Percentiles rank a stretch among this genome's conserved stretches.
phyloP scores from a whole-genome alignment of 768 basidiomycete species.

The Mycena alexandri region DNA sequence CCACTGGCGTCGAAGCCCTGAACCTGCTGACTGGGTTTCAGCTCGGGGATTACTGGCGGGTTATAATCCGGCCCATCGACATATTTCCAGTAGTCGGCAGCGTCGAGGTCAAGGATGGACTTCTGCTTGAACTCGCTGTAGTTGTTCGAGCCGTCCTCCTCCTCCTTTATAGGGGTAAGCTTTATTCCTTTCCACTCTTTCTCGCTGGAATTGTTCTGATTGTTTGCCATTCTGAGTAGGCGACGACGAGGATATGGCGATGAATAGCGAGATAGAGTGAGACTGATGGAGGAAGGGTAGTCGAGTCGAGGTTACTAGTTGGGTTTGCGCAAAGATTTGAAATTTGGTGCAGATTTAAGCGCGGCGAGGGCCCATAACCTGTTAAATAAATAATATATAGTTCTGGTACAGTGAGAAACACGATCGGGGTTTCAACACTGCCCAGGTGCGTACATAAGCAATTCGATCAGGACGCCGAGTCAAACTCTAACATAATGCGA shows the following conservation, averaged over 20 bases:
- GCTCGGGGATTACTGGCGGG: slow-evolving; percentile 28
- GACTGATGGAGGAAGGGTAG: too few relatives aligned
- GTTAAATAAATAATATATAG: too few relatives aligned
- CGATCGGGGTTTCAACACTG: background rate
- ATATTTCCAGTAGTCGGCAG: slow-evolving; percentile 29
- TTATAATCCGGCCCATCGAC: slow-evolving; percentile 25
- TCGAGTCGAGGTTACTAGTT: too few relatives aligned
- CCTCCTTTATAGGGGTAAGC: slow-evolving; percentile 26
- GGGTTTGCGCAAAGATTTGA: too few relatives aligned
- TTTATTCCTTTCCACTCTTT: slow-evolving; percentile 28
- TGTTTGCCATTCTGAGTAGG: background rate
- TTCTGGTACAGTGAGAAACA: too few relatives aligned
- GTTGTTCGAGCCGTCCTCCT: slow-evolving; percentile 18
- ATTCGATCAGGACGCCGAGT: slow-evolving; percentile 3
- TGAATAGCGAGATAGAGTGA: background rate
- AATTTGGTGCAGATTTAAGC: too few relatives aligned
- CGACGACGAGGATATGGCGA: background rate
- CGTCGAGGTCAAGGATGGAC: slow-evolving; percentile 24
- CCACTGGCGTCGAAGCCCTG: slow-evolving; percentile 25
- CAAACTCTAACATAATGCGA: slow-evolving; percentile 19
- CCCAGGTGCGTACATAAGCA: background rate
- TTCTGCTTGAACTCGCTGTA: slow-evolving; percentile 33
- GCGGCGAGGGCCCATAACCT: too few relatives aligned
- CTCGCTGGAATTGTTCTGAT: too few relatives aligned
- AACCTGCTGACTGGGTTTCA: slow-evolving; percentile 13